phyloP scores from a whole-genome alignment of 257 asterid genomes.

The Leonotis leonurus region DNA sequence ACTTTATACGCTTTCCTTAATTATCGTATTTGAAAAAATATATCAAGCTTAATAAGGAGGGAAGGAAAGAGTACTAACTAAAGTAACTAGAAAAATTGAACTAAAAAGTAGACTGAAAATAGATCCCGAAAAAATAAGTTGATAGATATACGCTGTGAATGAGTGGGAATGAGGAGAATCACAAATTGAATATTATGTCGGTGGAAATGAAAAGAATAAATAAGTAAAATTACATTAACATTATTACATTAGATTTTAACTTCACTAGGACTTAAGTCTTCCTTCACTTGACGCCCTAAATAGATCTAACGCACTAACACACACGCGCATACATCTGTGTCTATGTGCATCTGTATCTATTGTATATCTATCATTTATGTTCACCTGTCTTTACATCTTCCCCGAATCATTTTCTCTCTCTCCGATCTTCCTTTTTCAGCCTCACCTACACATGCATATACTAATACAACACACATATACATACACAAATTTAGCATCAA shows the following conservation, averaged over 20 bases:
- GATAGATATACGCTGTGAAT: too few relatives aligned
- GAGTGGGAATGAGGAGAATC: too few relatives aligned
- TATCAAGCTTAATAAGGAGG: too few relatives aligned
- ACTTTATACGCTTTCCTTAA: too few relatives aligned
- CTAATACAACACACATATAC: conserved; percentile 19
- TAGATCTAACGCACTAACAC: conserved; percentile 22
- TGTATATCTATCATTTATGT: conserved; percentile 23
- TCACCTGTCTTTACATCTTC: conserved; percentile 26
- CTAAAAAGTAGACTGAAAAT: too few relatives aligned
- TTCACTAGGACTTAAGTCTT: too few relatives aligned
- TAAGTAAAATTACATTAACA: too few relatives aligned
- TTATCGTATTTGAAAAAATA: too few relatives aligned
- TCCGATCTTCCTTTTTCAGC: conserved; percentile 28
- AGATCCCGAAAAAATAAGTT: too few relatives aligned
- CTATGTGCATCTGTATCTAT: conserved; percentile 27
- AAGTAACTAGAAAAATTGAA: too few relatives aligned
- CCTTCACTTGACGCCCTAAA: conserved; percentile 6
- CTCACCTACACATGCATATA: conserved; percentile 25
- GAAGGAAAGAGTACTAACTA: too few relatives aligned
- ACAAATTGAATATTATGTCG: conserved; percentile 21
- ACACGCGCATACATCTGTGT: background rate
- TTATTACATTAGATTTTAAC: too few relatives aligned
- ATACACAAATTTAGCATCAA: conserved; percentile 25
- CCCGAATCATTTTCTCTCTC: conserved; percentile 27
- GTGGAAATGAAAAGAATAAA: conserved; percentile 27